Conservation (phyloP, 768 basidiomycete genomes). For the Boletus edulis region DNA sequence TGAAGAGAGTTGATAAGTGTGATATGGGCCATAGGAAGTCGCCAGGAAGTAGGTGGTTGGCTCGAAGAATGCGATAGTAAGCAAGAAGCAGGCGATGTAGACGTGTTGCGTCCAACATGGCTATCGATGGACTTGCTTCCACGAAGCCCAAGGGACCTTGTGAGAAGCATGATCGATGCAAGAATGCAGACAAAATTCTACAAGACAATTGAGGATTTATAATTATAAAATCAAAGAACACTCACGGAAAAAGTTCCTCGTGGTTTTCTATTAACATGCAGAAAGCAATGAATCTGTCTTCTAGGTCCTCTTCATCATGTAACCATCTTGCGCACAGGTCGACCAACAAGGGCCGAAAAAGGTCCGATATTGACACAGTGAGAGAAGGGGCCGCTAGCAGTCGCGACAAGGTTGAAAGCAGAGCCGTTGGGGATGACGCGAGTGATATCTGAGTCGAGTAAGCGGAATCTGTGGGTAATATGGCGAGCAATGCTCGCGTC, state of each 20-base stretch:
- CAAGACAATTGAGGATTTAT: not conserved
- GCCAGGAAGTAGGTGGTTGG: conserved; percentile 65
- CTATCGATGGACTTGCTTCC: conserved; percentile 25
- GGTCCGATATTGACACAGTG: conserved; percentile 57
- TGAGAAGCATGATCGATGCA: conserved; percentile 41
- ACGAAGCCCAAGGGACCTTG: conserved; percentile 57
- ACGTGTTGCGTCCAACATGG: conserved; percentile 39
- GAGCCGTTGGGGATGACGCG: conserved; percentile 36
- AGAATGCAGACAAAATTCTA: conserved; percentile 57
- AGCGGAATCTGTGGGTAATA: conserved; percentile 42
- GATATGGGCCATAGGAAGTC: conserved; percentile 58
- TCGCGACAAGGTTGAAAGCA: conserved; percentile 57
- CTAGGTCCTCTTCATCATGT: conserved; percentile 44
- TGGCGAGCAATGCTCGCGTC: conserved; percentile 43
- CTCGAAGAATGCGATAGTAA: conserved; percentile 77
- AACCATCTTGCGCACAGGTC: conserved; percentile 86
- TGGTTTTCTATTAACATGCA: conserved; percentile 64
- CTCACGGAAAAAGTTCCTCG: conserved; percentile 72
- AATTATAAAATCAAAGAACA: conserved; percentile 11
- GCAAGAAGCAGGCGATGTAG: conserved; percentile 72
- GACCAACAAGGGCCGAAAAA: conserved; percentile 74
- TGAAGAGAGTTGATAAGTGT: conserved; percentile 42
- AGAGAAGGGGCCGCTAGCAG: conserved; percentile 60
- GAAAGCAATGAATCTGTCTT: conserved; percentile 57
- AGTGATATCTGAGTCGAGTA: conserved; percentile 38